These are phyloP conservation scores for Russula virescens DNA, from an alignment of 768 basidiomycete species.

Conservation along the genomic window DNA sequence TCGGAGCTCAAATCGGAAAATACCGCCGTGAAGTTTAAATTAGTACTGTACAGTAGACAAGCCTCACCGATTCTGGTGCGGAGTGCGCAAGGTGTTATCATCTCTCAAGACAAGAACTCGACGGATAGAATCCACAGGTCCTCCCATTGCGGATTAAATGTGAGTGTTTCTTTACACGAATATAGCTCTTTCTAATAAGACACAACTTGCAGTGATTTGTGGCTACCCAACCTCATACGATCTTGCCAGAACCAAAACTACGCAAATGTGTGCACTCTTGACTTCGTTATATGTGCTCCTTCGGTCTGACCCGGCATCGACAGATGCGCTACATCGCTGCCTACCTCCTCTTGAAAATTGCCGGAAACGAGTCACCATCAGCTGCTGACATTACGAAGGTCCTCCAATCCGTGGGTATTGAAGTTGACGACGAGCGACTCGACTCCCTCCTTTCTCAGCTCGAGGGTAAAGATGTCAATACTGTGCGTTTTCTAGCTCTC, in stretches of 20 bases:
- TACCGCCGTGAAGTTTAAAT: conserved; percentile 39
- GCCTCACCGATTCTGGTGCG: background rate
- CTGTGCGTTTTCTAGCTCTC: conserved; percentile 41
- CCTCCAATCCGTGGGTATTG: conserved; percentile 80
- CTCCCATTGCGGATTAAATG: conserved; percentile 89
- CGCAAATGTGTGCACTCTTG: conserved; percentile 39
- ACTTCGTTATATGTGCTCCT: too few relatives aligned
- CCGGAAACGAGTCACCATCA: conserved; percentile 84
- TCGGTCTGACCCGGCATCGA: background rate
- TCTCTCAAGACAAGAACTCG: conserved; percentile 30
- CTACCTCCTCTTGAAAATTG: conserved; percentile 94
- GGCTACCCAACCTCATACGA: conserved; percentile 60
- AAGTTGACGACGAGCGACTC: conserved; percentile 78
- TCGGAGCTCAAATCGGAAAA: conserved; percentile 26
- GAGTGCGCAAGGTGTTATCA: conserved; percentile 19
- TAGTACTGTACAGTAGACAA: conserved; percentile 55
- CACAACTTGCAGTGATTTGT: conserved; percentile 69
- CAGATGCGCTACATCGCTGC: conserved; percentile 93
- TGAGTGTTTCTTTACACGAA: conserved; percentile 27
- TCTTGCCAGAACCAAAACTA: conserved; percentile 29
- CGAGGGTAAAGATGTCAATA: conserved; percentile 80
- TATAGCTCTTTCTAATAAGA: conserved; percentile 11
- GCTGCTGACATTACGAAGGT: conserved; percentile 85
- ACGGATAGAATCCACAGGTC: conserved; percentile 94
- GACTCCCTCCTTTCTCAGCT: conserved; percentile 84